These are phyloP conservation scores for Saturnispora saitoi DNA, from an alignment of 805 yeast species.

Conservation along the genomic window DNA sequence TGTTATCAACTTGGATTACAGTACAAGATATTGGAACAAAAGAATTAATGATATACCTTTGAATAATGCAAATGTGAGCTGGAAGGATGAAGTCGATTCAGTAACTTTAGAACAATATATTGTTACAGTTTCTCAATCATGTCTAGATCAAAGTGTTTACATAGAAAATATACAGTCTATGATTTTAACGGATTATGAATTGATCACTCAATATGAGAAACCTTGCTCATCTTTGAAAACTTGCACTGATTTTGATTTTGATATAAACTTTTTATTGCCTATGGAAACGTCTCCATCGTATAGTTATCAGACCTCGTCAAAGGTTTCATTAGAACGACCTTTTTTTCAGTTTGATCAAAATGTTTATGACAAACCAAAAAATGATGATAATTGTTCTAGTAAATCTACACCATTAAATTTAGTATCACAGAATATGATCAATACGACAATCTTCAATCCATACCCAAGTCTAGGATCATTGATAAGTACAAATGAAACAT, in stretches of 20 bases:
- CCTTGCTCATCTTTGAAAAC: not conserved
- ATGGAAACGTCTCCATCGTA: not conserved
- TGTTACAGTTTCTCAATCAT: not conserved
- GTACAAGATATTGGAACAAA: not conserved
- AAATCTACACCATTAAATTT: not conserved
- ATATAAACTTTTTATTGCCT: not conserved
- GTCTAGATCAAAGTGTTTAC: not conserved
- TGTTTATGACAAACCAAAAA: not conserved
- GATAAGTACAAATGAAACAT: not conserved
- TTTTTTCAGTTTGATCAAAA: not conserved
- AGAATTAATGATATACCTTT: not conserved
- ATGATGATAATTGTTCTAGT: not conserved
- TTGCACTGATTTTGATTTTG: slow-evolving; percentile 4
- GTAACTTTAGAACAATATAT: slow-evolving; percentile 3
- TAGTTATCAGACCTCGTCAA: not conserved
- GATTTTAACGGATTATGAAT: slow-evolving; percentile 1
- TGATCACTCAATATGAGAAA: not conserved
- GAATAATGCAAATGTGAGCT: not conserved
- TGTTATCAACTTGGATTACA: not conserved
- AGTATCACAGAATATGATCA: not conserved
- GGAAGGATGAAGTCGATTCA: not conserved
- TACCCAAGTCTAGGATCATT: not conserved
- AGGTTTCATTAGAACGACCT: not conserved
- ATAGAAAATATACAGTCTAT: slow-evolving; percentile 5
- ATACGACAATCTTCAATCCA: not conserved